These are phyloP conservation scores for Annulohypoxylon maeteangense DNA, from an alignment of 495 filamentous ascomycete genomes.

Conservation along the genomic window DNA sequence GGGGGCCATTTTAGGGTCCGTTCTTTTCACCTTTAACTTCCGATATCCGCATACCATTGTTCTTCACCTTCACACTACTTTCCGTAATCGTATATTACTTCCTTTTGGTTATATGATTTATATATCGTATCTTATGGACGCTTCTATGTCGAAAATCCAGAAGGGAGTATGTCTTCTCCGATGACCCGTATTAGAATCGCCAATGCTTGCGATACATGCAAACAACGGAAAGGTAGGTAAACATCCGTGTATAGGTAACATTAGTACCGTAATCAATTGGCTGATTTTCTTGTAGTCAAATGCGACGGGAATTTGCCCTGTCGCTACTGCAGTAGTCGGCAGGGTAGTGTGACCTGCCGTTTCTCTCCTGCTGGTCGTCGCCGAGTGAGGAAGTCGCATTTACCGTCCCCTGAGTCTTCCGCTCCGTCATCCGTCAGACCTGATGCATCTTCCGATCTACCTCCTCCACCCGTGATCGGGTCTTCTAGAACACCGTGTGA, in stretches of 20 bases:
- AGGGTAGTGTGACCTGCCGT: constrained; percentile 17
- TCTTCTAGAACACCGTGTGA: constrained; percentile 6
- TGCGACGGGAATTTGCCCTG: constrained; percentile 40
- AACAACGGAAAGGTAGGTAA: constrained; percentile 49
- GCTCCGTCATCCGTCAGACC: constrained; percentile 22
- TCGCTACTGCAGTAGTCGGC: constrained; percentile 34
- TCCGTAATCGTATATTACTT: not conserved
- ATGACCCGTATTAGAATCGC: constrained; percentile 51
- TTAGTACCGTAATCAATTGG: not conserved
- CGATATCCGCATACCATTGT: constrained; percentile 30
- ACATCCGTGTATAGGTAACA: not conserved
- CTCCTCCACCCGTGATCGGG: not conserved
- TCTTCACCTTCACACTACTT: not conserved
- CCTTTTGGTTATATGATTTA: no score
- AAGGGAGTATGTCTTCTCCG: constrained; percentile 19
- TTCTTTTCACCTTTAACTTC: constrained; percentile 17
- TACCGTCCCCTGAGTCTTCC: constrained; percentile 24
- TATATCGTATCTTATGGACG: not conserved
- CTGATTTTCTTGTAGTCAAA: constrained; percentile 23
- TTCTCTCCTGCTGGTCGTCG: constrained; percentile 36
- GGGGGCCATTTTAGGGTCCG: not conserved
- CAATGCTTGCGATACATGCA: constrained; percentile 60
- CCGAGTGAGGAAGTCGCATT: constrained; percentile 22
- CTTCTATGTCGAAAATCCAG: not conserved
- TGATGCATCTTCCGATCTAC: constrained; percentile 17